Base-by-base conservation (phyloP, 2,329 filamentous ascomycete species). In the Ceratocystis harringtonii region DNA sequence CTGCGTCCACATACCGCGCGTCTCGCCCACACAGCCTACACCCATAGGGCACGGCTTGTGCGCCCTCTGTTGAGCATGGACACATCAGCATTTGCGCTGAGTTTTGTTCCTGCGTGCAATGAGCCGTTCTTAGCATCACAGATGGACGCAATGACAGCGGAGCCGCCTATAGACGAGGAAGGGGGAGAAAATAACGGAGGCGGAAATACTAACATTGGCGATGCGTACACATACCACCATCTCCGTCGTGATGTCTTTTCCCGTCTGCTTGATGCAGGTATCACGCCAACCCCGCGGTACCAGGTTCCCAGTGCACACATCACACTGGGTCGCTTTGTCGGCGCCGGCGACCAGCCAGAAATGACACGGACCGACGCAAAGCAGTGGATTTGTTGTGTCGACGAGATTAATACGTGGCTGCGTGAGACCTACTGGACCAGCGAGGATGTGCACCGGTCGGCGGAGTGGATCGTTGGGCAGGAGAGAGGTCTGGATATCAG, bases 281-380 rank as follows among this genome's bases (percentile, higher is more conserved):
- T 92, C n/a, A 76, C 81, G 17, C 89, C 88, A 63, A 58, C 55
- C 5, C 43, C 65, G 15, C 81, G 92, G 66, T 97, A 96, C 73
- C 85, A 92, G 28, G 90, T 95, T 1, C 92, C 92, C 1, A 92
- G 88, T 60, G 90, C 90, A 17, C 92, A 97, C 76, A 82, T 96
- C 71, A 96, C 92, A 0, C 82, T 97, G 66, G 92, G 83, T 0
- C 80, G 92, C 2, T 96, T 94, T 73, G 80, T 96, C 55, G 62
- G 65, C 6, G 10, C n/a, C 8, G 25, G 50, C 25, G 22, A 36
- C 36, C 36, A 41, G 58, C 28, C 25, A 19, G 15, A 6, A 8
- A 67, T 67, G 1, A 28, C 43, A 1, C 81, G 79, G 8, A 80
- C 84, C 50, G 77, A 79, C 12, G 89, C 92, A 69, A 83, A 86